These are phyloP conservation scores for Mycosphaerella sp. DNA, from an alignment of 2,329 filamentous ascomycete species.

Conservation along the genomic window DNA sequence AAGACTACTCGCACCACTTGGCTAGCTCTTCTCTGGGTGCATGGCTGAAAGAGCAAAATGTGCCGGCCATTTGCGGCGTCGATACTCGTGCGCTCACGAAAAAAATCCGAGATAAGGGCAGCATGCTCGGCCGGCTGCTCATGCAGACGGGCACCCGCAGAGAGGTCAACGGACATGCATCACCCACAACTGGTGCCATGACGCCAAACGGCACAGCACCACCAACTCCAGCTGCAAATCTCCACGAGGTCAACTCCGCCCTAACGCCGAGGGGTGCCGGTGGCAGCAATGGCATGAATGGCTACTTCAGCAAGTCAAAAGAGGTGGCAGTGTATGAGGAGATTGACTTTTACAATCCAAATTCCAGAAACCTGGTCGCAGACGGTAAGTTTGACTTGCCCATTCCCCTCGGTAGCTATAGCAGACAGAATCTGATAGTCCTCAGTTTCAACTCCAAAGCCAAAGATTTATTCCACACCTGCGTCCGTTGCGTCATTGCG, in stretches of 20 bases:
- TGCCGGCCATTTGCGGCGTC: slow-evolving; percentile 91
- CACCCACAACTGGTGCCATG: slow-evolving; percentile 23
- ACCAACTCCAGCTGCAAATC: slow-evolving; percentile 38
- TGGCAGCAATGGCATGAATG: slow-evolving; percentile 33
- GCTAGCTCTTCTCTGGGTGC: slow-evolving; percentile 82
- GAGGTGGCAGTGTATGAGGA: slow-evolving; percentile 57
- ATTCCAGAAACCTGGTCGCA: slow-evolving; percentile 84
- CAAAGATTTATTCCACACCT: slow-evolving; percentile 77
- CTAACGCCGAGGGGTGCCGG: slow-evolving; percentile 26
- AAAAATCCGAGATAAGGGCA: slow-evolving; percentile 86
- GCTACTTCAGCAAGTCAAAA: slow-evolving; percentile 30
- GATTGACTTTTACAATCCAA: slow-evolving; percentile 86
- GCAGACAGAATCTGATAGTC: slow-evolving; percentile 28
- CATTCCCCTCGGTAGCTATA: slow-evolving; percentile 20
- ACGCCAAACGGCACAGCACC: slow-evolving; percentile 30
- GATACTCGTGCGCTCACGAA: slow-evolving; percentile 93
- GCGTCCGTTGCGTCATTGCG: slow-evolving; percentile 61
- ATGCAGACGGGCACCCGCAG: slow-evolving; percentile 54
- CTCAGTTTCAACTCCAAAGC: slow-evolving; percentile 79
- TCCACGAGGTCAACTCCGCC: slow-evolving; percentile 26
- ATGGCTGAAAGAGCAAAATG: slow-evolving; percentile 93
- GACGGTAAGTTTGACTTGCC: slow-evolving; percentile 63
- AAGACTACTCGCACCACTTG: slow-evolving; percentile 92
- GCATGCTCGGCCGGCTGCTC: slow-evolving; percentile 89
- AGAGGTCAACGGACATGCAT: slow-evolving; percentile 31